phyloP scores from a whole-genome alignment of 2,329 filamentous ascomycete genomes.

The Colletotrichum tamarilloi region DNA sequence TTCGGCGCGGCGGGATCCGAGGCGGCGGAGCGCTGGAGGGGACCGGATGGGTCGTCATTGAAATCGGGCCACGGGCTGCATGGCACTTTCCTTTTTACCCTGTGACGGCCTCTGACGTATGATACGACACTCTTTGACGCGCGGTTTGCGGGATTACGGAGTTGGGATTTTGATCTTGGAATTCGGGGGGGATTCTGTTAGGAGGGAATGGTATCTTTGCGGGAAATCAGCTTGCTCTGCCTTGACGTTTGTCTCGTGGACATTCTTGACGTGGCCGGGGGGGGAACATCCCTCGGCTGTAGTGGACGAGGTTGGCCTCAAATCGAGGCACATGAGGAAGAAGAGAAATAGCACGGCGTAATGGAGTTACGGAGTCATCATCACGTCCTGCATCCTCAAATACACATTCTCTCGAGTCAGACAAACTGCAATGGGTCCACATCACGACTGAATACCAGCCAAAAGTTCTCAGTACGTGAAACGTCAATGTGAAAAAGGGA shows the following conservation, averaged over 20 bases:
- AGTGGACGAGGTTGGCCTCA: no score
- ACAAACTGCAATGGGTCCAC: background rate
- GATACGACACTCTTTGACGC: no score
- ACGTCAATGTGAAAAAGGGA: background rate
- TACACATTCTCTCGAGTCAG: no score
- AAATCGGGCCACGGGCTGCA: no score
- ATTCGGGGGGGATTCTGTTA: no score
- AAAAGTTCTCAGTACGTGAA: background rate
- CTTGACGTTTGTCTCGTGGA: background rate
- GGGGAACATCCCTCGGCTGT: no score
- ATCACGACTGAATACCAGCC: background rate
- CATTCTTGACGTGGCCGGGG: accelerated
- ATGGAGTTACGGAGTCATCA: background rate
- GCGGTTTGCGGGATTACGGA: background rate
- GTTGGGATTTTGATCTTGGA: background rate
- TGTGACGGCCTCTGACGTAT: no score
- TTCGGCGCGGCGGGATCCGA: conserved; percentile 16
- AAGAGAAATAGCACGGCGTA: background rate
- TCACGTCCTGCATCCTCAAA: background rate
- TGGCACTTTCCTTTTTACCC: no score
- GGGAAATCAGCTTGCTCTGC: background rate
- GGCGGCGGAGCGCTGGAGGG: conserved; percentile 34
- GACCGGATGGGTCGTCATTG: conserved; percentile 33
- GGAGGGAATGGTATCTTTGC: background rate
- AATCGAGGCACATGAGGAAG: no score